Percentiles rank a stretch among this genome's conserved stretches.
Conservation (phyloP, 257 asterid species). For the Plectranthus barbatus region DNA sequence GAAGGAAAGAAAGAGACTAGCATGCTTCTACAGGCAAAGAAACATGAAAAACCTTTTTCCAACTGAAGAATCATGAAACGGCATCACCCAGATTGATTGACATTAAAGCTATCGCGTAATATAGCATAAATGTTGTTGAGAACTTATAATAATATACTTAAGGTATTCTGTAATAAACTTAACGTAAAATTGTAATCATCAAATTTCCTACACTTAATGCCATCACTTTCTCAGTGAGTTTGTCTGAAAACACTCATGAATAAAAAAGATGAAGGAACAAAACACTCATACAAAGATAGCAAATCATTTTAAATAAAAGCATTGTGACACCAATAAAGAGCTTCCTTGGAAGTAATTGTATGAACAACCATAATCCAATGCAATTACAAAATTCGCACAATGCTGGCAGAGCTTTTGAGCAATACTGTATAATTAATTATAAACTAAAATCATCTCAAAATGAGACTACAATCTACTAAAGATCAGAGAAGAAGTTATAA, state of each 20-base stretch:
- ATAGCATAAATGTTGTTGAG: background rate
- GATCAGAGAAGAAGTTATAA: background rate
- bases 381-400: background rate
- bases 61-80: background rate
- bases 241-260: background rate
- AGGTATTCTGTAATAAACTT: background rate
- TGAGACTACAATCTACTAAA: background rate
- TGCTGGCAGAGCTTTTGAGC: background rate
- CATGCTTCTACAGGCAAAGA: background rate
- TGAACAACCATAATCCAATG: background rate
- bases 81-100: background rate
- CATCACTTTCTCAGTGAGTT: background rate
- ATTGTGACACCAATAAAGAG: background rate
- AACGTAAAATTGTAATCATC: background rate
- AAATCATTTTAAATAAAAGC: background rate
- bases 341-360: background rate
- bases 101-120: background rate
- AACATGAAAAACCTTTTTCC: background rate
- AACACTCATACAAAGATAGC: background rate
- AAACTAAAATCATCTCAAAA: background rate
- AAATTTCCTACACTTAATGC: background rate
- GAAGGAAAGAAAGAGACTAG: background rate
- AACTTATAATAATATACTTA: background rate
- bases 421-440: background rate
- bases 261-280: background rate